These are phyloP conservation scores for Aspergillus diversus DNA, from an alignment of 495 filamentous ascomycete species.

Conservation along the genomic window DNA sequence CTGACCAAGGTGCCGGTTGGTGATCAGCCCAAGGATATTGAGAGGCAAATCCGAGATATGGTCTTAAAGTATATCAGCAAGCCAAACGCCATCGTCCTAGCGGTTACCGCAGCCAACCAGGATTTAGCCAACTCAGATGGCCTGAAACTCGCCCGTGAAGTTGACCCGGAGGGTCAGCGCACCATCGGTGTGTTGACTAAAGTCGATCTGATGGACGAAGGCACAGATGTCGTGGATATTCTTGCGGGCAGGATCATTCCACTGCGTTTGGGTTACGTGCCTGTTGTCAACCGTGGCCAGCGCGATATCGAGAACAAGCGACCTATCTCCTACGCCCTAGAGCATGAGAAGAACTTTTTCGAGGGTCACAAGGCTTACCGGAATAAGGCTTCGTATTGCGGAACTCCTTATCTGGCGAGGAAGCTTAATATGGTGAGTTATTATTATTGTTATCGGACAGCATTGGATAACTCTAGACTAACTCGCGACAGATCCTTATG, in stretches of 20 bases:
- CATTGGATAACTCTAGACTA: constrained; percentile 8
- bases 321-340: constrained; percentile 87
- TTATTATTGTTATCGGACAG: not conserved
- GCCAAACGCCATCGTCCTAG: constrained; percentile 95
- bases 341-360: constrained; percentile 96
- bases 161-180: constrained; percentile 96
- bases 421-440: constrained; percentile 85
- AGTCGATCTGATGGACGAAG: constrained; percentile 99
- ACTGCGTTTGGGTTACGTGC: constrained; percentile 92
- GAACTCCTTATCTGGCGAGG: constrained; percentile 92
- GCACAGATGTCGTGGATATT: constrained; percentile 99
- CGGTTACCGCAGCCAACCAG: constrained; percentile 94
- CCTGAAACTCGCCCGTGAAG: constrained; percentile 93
- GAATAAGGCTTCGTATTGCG: constrained; percentile 98
- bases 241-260: constrained; percentile 98
- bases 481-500: constrained; percentile 78
- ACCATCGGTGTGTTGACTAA: constrained; percentile 99
- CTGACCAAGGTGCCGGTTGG: constrained; percentile 98
- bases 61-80: constrained; percentile 98
- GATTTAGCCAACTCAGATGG: constrained; percentile 99
- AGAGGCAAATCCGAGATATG: constrained; percentile 97
- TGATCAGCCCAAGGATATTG: constrained; percentile 98
- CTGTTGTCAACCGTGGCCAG: constrained; percentile 98
- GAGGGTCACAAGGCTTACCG: constrained; percentile 98
- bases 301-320: constrained; percentile 97